Evolutionary conservation across 345 rosid genomes (phyloP).

Genomic region (Conringia planisiliqua): DNA sequence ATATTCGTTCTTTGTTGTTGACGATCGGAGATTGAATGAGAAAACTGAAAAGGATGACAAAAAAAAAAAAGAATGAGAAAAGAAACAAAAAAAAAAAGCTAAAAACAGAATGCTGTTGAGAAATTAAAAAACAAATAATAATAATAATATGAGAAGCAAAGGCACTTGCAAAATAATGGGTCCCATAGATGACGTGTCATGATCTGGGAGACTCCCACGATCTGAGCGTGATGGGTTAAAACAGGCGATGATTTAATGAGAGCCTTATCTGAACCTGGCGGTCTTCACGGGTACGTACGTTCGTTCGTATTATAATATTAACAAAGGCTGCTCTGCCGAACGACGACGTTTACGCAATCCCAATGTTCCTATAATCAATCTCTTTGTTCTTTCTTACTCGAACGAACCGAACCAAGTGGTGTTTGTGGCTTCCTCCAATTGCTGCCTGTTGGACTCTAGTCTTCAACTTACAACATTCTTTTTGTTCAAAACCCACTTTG

Average conservation of each 20-base stretch:
- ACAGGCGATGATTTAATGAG: not conserved
- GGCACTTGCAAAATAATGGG: not conserved
- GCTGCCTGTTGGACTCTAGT: too few relatives aligned
- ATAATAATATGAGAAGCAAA: not conserved
- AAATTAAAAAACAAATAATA: not conserved
- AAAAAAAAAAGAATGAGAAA: too few relatives aligned
- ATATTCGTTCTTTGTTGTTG: not conserved
- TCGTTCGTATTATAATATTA: not conserved
- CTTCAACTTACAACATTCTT: too few relatives aligned
- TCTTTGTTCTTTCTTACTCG: too few relatives aligned
- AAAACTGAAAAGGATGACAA: too few relatives aligned
- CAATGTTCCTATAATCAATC: too few relatives aligned
- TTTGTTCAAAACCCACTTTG: too few relatives aligned
- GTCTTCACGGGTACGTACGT: not conserved
- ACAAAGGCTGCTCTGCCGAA: not conserved
- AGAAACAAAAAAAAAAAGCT: not conserved
- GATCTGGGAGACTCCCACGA: not conserved
- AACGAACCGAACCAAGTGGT: too few relatives aligned
- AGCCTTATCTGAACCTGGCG: not conserved
- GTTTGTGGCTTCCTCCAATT: too few relatives aligned
- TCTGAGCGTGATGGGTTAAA: not conserved
- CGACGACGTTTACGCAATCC: not conserved
- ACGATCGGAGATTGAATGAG: not conserved
- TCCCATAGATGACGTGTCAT: slow-evolving; percentile 21
- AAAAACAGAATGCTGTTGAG: not conserved